Evolutionary conservation across 2,329 filamentous ascomycete species (phyloP).

Genomic region (Colletotrichum magnum): DNA sequence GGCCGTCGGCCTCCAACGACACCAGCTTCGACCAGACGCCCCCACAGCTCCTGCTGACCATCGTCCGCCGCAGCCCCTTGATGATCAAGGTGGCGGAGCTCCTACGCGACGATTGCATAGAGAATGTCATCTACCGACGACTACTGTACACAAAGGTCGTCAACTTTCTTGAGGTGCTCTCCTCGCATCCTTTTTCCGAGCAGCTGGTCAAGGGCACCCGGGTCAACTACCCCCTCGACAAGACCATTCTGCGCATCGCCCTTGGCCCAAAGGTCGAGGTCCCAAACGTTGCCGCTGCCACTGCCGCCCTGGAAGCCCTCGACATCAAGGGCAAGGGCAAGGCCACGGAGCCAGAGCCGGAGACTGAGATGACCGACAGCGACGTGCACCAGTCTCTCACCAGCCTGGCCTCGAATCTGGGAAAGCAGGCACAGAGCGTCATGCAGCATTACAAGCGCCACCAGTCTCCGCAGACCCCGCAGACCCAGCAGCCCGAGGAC

Average conservation of each 20-base stretch:
- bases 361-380: not conserved
- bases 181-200: slow-evolving; percentile 1
- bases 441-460: not conserved
- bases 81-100: slow-evolving; percentile 44
- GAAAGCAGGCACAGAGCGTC: not conserved
- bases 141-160: slow-evolving; percentile 3
- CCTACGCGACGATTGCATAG: slow-evolving; percentile 44
- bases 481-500: not conserved
- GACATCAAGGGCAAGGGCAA: slow-evolving; percentile 10
- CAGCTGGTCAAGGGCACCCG: not conserved
- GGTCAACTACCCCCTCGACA: not conserved
- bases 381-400: not conserved
- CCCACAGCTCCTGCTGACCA: slow-evolving; percentile 22
- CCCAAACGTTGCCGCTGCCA: too few species aligned
- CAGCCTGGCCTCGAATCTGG: not conserved
- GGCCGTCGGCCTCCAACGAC: not conserved
- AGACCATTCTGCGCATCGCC: slow-evolving; percentile 18
- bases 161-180: slow-evolving; percentile 3
- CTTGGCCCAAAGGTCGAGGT: not conserved
- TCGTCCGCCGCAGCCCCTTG: slow-evolving; percentile 46
- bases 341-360: not conserved
- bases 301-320: too few species aligned
- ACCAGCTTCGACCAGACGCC: slow-evolving; percentile 25
- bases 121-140: not conserved
- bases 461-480: not conserved